Base-by-base conservation (phyloP, 352 stramenopile genomes). In the Phytopythium delawarense region DNA sequence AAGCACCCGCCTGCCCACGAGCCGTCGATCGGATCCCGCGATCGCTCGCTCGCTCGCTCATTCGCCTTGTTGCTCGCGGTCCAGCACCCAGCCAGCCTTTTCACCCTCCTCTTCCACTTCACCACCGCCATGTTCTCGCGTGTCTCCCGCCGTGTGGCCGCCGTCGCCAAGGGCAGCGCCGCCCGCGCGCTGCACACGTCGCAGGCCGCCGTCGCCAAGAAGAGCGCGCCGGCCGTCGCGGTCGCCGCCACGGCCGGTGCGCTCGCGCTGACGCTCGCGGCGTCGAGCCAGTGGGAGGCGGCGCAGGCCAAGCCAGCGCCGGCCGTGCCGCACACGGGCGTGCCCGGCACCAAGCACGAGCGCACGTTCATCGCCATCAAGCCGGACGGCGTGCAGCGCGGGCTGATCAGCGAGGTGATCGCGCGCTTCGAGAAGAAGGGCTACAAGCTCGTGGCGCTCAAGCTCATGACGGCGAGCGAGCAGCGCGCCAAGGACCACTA, bases 351-450 rank as follows among this genome's bases (percentile, higher is more conserved):
- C 35, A 89, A 89, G 71, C 82, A 92, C 64, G 95, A 98, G 76
- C 87, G 92, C 67, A 98, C 93, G 54, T 98, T 98, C 78, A 94
- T 98, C 63, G 92, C 92, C 39, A 93, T 97, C 70, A 98, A 98
- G 84, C 93, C 95, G 8, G 93, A 98, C 70, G 95, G 90, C 57
- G 95, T 98, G 53, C 88, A 98, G 79, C 86, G 95, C 57, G 92
- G 88, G 37, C 79, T 98, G 35, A 84, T 98, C 70, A 92, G 87
- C 63, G 91, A 98, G 66, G 96, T 98, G 50, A 98, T 98, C 75
- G 87, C 64, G 59, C 86, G 95, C 65, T 98, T 98, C 69, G 93
- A 98, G 76, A 97, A 97, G 75, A 96, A 97, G 76, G 95, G 95
- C 63, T 98, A 98, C 89, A 98, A 98, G 78, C 85, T 96, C 64